Evolutionary conservation across 352 stramenopile genomes (phyloP).

Genomic region (Peronospora farinosa): DNA sequence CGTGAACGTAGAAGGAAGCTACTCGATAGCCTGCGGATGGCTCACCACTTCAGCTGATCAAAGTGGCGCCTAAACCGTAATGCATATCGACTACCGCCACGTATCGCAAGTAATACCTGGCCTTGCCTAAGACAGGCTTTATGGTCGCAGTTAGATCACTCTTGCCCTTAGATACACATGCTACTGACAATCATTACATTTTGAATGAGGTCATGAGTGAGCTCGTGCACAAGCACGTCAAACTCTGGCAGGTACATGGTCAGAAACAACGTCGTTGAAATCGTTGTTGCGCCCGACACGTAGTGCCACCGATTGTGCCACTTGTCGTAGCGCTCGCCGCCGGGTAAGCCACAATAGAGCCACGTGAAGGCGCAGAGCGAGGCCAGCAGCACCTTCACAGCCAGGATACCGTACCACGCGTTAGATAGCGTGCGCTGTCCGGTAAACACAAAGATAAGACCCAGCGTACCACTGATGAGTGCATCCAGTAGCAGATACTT

Average conservation of each 20-base stretch:
- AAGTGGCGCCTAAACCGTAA: too few species aligned
- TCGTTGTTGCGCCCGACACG: conserved; percentile 68
- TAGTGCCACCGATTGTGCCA: conserved; percentile 84
- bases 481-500: conserved; percentile 74
- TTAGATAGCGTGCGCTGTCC: conserved; percentile 58
- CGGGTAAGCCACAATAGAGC: conserved; percentile 76
- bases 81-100: neutral
- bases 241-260: conserved; percentile 74
- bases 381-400: conserved; percentile 51
- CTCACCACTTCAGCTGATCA: too few species aligned
- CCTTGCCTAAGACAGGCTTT: neutral
- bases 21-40: too few species aligned
- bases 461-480: conserved; percentile 68
- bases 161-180: conserved; percentile 37
- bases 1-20: too few species aligned
- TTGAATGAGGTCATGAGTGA: conserved; percentile 47
- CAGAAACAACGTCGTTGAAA: conserved; percentile 67
- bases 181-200: conserved; percentile 43
- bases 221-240: conserved; percentile 66
- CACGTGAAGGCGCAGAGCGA: conserved; percentile 65
- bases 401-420: conserved; percentile 71
- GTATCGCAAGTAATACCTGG: neutral
- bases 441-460: conserved; percentile 63
- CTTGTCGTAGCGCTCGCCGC: conserved; percentile 63
- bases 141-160: conserved; percentile 6